Conservation (phyloP, 306 rosid species). For the Erythrophleum fordii region DNA sequence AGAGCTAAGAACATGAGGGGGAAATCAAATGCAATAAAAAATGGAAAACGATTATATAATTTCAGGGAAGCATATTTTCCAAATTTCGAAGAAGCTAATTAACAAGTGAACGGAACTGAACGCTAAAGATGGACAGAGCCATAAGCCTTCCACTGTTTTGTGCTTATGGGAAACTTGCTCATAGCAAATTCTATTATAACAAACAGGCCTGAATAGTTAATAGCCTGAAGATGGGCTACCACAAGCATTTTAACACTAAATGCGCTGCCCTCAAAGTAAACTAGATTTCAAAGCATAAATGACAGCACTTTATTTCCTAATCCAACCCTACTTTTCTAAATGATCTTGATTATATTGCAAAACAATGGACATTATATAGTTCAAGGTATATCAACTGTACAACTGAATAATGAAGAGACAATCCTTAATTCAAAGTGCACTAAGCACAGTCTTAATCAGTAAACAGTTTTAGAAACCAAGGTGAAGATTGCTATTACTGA, state of each 20-base stretch:
- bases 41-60: background rate
- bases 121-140: background rate
- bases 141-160: background rate
- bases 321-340: background rate
- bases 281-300: background rate
- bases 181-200: background rate
- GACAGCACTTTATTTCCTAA: background rate
- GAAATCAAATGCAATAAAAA: background rate
- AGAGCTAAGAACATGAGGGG: background rate
- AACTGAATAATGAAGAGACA: background rate
- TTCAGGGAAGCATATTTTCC: background rate
- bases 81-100: background rate
- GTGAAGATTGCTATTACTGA: too few species aligned
- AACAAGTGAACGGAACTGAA: background rate
- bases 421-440: background rate
- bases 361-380: background rate
- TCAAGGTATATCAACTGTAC: background rate
- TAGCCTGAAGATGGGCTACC: background rate
- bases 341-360: background rate
- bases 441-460: too few species aligned
- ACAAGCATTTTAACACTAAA: background rate
- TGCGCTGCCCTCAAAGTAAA: background rate
- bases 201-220: background rate
- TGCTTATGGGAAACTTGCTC: background rate
- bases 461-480: too few species aligned